phyloP scores from a whole-genome alignment of 1,284 basidiomycete species.

The Trichosporon inkin region DNA sequence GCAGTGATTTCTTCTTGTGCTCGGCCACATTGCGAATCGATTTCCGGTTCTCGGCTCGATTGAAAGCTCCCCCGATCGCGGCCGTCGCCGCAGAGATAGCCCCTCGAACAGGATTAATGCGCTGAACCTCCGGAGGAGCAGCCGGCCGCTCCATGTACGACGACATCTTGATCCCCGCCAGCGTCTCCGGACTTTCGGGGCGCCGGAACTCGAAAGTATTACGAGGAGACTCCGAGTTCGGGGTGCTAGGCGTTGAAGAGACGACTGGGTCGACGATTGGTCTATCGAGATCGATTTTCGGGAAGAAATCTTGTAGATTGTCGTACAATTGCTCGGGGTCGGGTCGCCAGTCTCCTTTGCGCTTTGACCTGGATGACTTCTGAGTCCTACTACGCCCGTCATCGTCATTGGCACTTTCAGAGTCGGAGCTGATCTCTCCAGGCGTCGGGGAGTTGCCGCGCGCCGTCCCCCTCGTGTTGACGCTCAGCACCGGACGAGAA shows the following conservation, averaged over 20 bases:
- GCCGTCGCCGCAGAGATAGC: slow-evolving; percentile 11
- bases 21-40: slow-evolving; percentile 84
- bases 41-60: slow-evolving; percentile 56
- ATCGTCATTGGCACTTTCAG: background rate
- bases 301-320: slow-evolving; percentile 90
- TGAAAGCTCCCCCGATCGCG: slow-evolving; percentile 24
- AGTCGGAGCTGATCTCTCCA: background rate
- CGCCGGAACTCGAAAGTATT: slow-evolving; percentile 15
- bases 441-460: background rate
- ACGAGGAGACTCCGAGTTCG: slow-evolving; percentile 32
- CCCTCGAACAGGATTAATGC: slow-evolving; percentile 19
- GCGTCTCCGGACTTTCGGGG: background rate
- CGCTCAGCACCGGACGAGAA: slow-evolving; percentile 20
- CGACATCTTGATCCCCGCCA: too few relatives aligned
- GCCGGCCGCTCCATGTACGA: background rate
- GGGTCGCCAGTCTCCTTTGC: slow-evolving; percentile 57
- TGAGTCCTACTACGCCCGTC: slow-evolving; percentile 22
- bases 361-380: slow-evolving; percentile 60
- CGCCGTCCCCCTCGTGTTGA: slow-evolving; percentile 26
- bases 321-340: slow-evolving; percentile 91
- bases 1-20: slow-evolving; percentile 28
- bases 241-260: slow-evolving; percentile 63
- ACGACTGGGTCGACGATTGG: slow-evolving; percentile 77
- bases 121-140: slow-evolving; percentile 26
- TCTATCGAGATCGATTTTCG: slow-evolving; percentile 91